A percentile compares a stretch with the other conserved stretches of the same genome.
Evolutionary conservation across 129 eudicot genomes (phyloP).

Genomic region (Deinandra increscens): DNA sequence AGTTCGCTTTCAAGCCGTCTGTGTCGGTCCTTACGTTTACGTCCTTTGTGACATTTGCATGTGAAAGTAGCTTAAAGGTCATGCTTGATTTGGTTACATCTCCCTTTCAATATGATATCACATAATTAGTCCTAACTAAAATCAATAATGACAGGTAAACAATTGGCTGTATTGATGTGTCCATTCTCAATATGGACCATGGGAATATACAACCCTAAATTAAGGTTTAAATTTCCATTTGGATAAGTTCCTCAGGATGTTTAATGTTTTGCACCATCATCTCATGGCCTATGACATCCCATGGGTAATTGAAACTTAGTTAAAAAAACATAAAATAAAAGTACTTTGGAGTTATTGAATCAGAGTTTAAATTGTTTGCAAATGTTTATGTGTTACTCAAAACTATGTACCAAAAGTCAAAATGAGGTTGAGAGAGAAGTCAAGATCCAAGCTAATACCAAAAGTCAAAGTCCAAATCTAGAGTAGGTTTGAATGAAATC

Average conservation of each 20-base stretch:
- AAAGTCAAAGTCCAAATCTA: constrained; percentile 23
- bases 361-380: not conserved
- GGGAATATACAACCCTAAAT: not conserved
- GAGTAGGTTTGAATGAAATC: not conserved
- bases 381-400: not conserved
- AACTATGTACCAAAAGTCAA: not conserved
- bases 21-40: not conserved
- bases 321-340: not conserved
- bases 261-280: not conserved
- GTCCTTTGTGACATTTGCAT: constrained; percentile 17
- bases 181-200: constrained; percentile 10
- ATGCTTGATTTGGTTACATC: not conserved
- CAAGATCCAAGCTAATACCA: constrained; percentile 15
- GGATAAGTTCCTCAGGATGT: not conserved
- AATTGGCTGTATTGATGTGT: constrained; percentile 8
- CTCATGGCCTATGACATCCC: too few species aligned
- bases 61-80: constrained; percentile 5
- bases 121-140: constrained; percentile 1
- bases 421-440: not conserved
- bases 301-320: too few species aligned
- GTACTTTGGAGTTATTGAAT: not conserved
- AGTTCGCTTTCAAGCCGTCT: not conserved
- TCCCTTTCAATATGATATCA: not conserved
- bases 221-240: not conserved
- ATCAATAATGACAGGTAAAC: constrained; percentile 1